phyloP scores from a whole-genome alignment of 306 rosid genomes.

The Comarum palustre region DNA sequence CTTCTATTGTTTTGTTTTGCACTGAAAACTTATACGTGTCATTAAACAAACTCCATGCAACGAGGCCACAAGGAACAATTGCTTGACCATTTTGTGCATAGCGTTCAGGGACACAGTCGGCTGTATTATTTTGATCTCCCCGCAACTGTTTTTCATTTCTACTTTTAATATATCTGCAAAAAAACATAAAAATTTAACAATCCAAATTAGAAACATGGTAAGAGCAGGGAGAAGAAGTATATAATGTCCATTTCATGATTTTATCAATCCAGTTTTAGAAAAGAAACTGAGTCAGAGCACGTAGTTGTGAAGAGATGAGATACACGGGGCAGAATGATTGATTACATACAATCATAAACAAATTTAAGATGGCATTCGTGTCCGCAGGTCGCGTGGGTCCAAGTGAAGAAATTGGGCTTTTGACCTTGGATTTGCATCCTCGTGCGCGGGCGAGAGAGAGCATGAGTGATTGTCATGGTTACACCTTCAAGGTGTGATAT shows the following conservation, averaged over 20 bases:
- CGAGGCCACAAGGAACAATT: constrained; percentile 85
- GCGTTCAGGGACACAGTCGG: constrained; percentile 50
- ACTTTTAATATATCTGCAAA: constrained; percentile 64
- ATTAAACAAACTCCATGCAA: constrained; percentile 89
- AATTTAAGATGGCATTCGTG: too few relatives aligned
- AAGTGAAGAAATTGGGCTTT: too few relatives aligned
- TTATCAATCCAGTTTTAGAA: not conserved
- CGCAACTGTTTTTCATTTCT: constrained; percentile 58
- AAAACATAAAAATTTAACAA: constrained; percentile 19
- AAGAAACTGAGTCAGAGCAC: not conserved
- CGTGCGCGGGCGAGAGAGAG: too few relatives aligned
- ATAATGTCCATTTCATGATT: not conserved
- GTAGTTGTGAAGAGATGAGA: not conserved
- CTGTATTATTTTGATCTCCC: constrained; percentile 25
- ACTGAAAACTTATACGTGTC: constrained; percentile 64
- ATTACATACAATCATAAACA: too few relatives aligned
- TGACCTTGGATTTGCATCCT: too few relatives aligned
- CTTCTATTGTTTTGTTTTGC: constrained; percentile 40
- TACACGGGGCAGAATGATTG: too few relatives aligned
- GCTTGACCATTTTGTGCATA: constrained; percentile 24
- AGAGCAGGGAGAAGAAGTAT: not conserved
- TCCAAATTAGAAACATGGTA: constrained; percentile 19
- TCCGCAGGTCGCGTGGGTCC: too few relatives aligned
- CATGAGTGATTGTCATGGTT: too few relatives aligned
- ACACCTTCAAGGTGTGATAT: too few relatives aligned